Evolutionary conservation across 176 grass and related monocot genomes (phyloP), one percentile per base, ranked within the genome.

Genomic region (Aechmea fasciata): DNA sequence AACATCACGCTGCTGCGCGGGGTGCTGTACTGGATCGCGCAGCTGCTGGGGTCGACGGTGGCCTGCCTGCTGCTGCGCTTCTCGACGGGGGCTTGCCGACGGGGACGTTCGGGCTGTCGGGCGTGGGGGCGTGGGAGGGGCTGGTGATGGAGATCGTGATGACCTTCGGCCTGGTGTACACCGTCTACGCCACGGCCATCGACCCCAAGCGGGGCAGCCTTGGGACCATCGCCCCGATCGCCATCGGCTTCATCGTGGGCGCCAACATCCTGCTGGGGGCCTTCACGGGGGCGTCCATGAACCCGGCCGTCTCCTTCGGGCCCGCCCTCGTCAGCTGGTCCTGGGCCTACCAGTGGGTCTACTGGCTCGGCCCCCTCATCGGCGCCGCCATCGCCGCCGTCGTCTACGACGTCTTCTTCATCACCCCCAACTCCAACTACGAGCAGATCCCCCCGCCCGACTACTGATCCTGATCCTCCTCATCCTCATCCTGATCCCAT

Each of bases 121-220:
- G 94, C 79, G 15, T 99, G 3, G 64, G 74, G 54, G 84, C 48
- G 2, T 83, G 68, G 82, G 74, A 93, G 73, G 90, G 84, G 11
- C 23, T 93, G 18, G 90, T 93, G 12, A 82, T 99, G 1, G 94
- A 99, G 85, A 87, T 90, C 65, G 94, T 92, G 0, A 93, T 99
- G 94, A 99, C 94, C 75, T 99, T 99, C 84, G 94, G 94, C 5
- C 87, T 99, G 1, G 94, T 99, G 1, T 93, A 99, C 87, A 99
- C 94, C 3, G 94, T 99, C 22, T 99, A 99, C 74, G 90, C 94
- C 55, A 99, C 94, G 0, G 89, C 94, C 3, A 19, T 97, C 0
- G 93, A 97, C 85, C 86, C 89, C 11, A 97, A 87, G 84, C 88
- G 79, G 84, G 94, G 89, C 61, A 87, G 49, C 71, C 77, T 93